Evolutionary conservation across 164 flowering plant species (phyloP), one percentile per base, ranked within the genome.

Genomic region (Hamamelis virginiana): DNA sequence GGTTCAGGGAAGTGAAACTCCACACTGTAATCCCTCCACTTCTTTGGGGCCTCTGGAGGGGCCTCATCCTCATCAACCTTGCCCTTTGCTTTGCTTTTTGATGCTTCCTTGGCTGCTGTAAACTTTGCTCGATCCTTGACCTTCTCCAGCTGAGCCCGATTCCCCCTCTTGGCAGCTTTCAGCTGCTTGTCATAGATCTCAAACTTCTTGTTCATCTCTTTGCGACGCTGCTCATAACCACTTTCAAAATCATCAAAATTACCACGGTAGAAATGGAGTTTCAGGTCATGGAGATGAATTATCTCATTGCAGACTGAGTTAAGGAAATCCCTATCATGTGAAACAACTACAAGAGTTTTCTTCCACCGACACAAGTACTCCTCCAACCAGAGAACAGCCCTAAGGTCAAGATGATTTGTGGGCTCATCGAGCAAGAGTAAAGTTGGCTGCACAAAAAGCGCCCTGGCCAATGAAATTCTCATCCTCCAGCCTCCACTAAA

Each of bases 401-500:
- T 77, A 5, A 91, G 88, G 68, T 91, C 97, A 67, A 91, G 94
- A 79, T 91, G 94, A 70, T 91, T 91, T n/a, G 97, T 91, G 51
- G 92, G 97, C 68, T 91, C 95, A 81, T 91, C 97, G 41, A 91
- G 74, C 65, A 91, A 71, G 44, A 90, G 70, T 14, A 90, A 86
- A 22, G 97, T 88, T 15, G 97, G 95, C 73, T 89, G 95, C 66
- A 90, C 82, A 78, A 91, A 91, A 26, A 90, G 91, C 6, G 97
- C 95, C 80, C 93, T 76, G 27, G 97, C 95, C 71, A 91, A 71
- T 25, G 91, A 88, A 19, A 91, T 91, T 72, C 95, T 86, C 97
- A 90, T 91, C 70, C 97, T 88, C 97, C 97, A 90, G 15, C 95
- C 95, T 69, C 97, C 95, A 79, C 95, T 89, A 67, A 91, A 91